Evolutionary conservation across 495 filamentous ascomycete species (phyloP).

Genomic region (Letharia lupina): DNA sequence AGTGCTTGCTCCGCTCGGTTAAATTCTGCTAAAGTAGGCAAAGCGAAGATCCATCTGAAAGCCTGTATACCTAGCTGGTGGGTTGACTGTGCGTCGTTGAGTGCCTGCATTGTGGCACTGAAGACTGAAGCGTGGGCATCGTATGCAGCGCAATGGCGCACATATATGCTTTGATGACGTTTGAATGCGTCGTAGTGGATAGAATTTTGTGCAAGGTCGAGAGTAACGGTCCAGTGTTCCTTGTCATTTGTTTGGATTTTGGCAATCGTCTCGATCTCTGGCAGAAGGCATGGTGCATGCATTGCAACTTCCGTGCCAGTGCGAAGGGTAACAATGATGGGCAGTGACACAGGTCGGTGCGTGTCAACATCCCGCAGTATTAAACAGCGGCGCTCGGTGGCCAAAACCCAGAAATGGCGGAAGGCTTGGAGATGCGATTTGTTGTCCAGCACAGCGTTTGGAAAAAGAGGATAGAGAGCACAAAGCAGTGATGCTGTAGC

Average conservation of each 20-base stretch:
- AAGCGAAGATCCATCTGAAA: slow-evolving; percentile 72
- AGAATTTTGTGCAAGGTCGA: slow-evolving; percentile 65
- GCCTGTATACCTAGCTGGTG: slow-evolving; percentile 29
- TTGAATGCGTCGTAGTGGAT: slow-evolving; percentile 60
- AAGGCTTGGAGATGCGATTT: slow-evolving; percentile 92
- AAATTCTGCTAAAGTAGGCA: slow-evolving; percentile 53
- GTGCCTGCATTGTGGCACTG: slow-evolving; percentile 60
- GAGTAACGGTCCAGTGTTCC: slow-evolving; percentile 76
- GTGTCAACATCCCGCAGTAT: slow-evolving; percentile 78
- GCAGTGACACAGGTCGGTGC: slow-evolving; percentile 63
- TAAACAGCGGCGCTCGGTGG: slow-evolving; percentile 81
- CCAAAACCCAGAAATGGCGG: slow-evolving; percentile 94
- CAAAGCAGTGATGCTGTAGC: slow-evolving; percentile 80
- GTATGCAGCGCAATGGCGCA: slow-evolving; percentile 67
- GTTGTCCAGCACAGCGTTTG: slow-evolving; percentile 80
- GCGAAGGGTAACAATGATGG: slow-evolving; percentile 51
- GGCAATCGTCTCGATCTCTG: slow-evolving; percentile 61
- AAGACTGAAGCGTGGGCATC: slow-evolving; percentile 64
- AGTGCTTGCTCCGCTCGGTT: slow-evolving; percentile 69
- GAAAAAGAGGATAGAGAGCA: slow-evolving; percentile 91
- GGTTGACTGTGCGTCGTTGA: slow-evolving; percentile 36
- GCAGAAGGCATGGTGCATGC: slow-evolving; percentile 72
- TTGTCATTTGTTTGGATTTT: slow-evolving; percentile 57
- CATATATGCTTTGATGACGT: slow-evolving; percentile 65
- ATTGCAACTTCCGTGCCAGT: slow-evolving; percentile 37